Conservation (phyloP, 2,329 filamentous ascomycete species). For the Purpureocillium takamizusanense region DNA sequence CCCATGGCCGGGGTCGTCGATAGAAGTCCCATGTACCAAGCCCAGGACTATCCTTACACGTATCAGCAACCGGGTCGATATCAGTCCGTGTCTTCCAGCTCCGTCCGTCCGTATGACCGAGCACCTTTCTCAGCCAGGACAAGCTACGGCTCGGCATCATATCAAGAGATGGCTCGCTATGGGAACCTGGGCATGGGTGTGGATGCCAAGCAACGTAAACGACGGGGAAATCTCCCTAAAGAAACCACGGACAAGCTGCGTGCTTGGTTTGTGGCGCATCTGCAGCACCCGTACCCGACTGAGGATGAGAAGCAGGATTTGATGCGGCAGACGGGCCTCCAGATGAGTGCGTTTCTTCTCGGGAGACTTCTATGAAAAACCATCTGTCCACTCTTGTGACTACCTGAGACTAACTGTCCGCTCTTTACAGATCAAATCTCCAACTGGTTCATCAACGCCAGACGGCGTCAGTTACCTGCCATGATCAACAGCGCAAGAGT, state of each 20-base stretch:
- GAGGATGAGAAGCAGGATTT: conserved; percentile 82
- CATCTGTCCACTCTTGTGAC: no score
- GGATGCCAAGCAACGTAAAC: conserved; percentile 47
- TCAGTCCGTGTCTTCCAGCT: conserved; percentile 37
- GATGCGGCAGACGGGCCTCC: conserved; percentile 65
- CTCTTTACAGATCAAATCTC: conserved; percentile 53
- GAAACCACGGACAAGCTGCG: conserved; percentile 76
- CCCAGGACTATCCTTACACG: conserved; percentile 24
- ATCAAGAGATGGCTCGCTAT: conserved; percentile 33
- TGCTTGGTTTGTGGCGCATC: conserved; percentile 69
- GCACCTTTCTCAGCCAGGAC: conserved; percentile 31
- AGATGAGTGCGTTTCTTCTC: conserved; percentile 56
- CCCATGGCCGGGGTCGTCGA: conserved; percentile 16
- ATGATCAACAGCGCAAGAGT: conserved; percentile 49
- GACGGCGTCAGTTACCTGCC: conserved; percentile 53
- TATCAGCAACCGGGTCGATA: conserved; percentile 34
- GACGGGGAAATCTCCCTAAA: conserved; percentile 83
- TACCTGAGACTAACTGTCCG: conserved; percentile 6
- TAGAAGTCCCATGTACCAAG: conserved; percentile 21
- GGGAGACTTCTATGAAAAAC: neutral
- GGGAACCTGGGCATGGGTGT: conserved; percentile 30
- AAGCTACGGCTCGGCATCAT: conserved; percentile 28
- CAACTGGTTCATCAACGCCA: conserved; percentile 76
- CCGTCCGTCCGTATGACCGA: conserved; percentile 32
- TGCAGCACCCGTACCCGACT: conserved; percentile 75